Evolutionary conservation across 2,329 filamentous ascomycete genomes (phyloP).

Genomic region (Penicillium occitanis): DNA sequence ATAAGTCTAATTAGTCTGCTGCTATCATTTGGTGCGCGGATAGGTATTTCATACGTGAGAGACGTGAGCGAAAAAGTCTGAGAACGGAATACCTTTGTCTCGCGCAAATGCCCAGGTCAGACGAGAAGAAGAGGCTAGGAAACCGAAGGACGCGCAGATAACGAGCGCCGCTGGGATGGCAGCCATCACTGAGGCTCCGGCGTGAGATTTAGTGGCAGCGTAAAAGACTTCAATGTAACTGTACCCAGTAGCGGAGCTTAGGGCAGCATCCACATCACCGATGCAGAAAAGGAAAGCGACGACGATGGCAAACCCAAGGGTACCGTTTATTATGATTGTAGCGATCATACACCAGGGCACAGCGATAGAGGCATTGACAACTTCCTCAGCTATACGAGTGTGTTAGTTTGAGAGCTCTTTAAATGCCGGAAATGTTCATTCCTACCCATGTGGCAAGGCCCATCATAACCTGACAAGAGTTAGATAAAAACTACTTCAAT

Average conservation of each 20-base stretch:
- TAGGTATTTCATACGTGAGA: constrained; percentile 24
- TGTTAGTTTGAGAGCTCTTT: too few relatives aligned
- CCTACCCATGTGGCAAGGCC: too few relatives aligned
- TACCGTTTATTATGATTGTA: constrained; percentile 36
- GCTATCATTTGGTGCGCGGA: too few relatives aligned
- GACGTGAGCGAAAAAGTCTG: constrained; percentile 29
- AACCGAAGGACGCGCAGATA: constrained; percentile 32
- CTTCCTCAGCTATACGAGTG: constrained; percentile 38
- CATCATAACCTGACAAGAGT: too few relatives aligned
- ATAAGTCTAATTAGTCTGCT: too few relatives aligned
- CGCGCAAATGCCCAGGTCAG: constrained; percentile 35
- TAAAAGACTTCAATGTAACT: constrained; percentile 46
- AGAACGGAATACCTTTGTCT: constrained; percentile 14
- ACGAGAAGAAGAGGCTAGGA: constrained; percentile 35
- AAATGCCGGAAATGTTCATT: too few relatives aligned
- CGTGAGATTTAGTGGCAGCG: constrained; percentile 44
- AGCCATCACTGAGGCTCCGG: constrained; percentile 31
- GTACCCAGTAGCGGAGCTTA: constrained; percentile 36
- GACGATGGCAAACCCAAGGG: constrained; percentile 38
- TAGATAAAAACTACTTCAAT: not conserved
- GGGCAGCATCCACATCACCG: constrained; percentile 34
- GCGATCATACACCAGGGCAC: constrained; percentile 39
- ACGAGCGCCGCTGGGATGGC: constrained; percentile 34
- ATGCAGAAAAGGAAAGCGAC: constrained; percentile 37
- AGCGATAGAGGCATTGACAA: constrained; percentile 35